Evolutionary conservation across 768 basidiomycete genomes (phyloP).

Genomic region (Collybia mongolica): DNA sequence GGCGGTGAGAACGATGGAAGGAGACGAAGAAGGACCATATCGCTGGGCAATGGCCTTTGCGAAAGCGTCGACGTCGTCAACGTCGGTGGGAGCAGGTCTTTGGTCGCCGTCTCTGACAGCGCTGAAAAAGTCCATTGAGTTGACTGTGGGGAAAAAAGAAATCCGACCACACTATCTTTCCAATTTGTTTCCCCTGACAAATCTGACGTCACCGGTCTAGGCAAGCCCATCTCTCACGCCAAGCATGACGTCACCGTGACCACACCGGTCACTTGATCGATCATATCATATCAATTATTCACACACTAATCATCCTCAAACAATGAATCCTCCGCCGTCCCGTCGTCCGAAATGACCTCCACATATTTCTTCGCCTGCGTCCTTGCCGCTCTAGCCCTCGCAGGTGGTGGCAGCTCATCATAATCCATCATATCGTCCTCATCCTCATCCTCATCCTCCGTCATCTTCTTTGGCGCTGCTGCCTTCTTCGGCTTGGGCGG

Average conservation of each 20-base stretch:
- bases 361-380: slow-evolving; percentile 60
- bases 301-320: slow-evolving; percentile 34
- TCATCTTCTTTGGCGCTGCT: slow-evolving; percentile 31
- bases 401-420: slow-evolving; percentile 40
- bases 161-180: not conserved
- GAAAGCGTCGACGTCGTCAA: slow-evolving; percentile 39
- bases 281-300: not conserved
- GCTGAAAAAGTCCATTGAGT: slow-evolving; percentile 42
- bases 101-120: slow-evolving; percentile 23
- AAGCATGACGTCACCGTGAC: not conserved
- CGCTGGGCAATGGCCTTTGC: slow-evolving; percentile 53
- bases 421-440: slow-evolving; percentile 41
- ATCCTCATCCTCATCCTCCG: slow-evolving; percentile 43
- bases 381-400: slow-evolving; percentile 41
- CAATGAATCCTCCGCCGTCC: slow-evolving; percentile 44
- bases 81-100: slow-evolving; percentile 12
- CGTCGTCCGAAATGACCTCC: slow-evolving; percentile 53
- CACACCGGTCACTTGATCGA: no score
- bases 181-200: no score
- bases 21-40: slow-evolving; percentile 30
- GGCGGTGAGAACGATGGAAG: slow-evolving; percentile 30
- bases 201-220: no score
- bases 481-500: slow-evolving; percentile 45
- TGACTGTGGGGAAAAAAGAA: not conserved
- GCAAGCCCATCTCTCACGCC: slow-evolving; percentile 8